Conservation (phyloP, 306 rosid species). For the Pyrus pyrifolia region DNA sequence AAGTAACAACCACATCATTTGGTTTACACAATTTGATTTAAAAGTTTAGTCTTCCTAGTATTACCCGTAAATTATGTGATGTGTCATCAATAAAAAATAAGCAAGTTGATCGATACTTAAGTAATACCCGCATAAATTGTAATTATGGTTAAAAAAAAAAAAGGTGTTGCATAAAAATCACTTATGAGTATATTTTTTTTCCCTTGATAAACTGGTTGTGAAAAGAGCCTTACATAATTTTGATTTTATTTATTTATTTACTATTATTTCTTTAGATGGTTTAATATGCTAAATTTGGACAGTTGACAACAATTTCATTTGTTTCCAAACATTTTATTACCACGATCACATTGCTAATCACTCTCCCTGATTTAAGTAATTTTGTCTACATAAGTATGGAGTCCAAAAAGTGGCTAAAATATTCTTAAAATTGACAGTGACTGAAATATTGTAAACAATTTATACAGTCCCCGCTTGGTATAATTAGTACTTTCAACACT, state of each 20-base stretch:
- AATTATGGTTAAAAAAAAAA: not conserved
- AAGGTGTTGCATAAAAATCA: not conserved
- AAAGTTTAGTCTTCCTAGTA: no score
- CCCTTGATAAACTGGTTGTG: not conserved
- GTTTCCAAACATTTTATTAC: not conserved
- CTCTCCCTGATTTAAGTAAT: no score
- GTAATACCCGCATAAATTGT: no score
- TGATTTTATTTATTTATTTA: no score
- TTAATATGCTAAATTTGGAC: not conserved
- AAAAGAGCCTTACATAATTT: not conserved
- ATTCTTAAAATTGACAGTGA: not conserved
- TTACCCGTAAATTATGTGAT: no score
- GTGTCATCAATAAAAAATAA: no score
- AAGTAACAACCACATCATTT: no score
- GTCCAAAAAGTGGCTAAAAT: not conserved
- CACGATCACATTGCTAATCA: not conserved
- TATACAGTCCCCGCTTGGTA: not conserved
- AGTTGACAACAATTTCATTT: not conserved
- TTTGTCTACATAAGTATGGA: not conserved
- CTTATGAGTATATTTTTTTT: no score
- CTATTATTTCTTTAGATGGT: no score
- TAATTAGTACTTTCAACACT: not conserved
- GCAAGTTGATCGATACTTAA: accelerated
- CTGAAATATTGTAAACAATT: not conserved
- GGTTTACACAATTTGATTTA: no score